phyloP scores from a whole-genome alignment of 2,329 filamentous ascomycete genomes.

The Fusarium mexicanum region DNA sequence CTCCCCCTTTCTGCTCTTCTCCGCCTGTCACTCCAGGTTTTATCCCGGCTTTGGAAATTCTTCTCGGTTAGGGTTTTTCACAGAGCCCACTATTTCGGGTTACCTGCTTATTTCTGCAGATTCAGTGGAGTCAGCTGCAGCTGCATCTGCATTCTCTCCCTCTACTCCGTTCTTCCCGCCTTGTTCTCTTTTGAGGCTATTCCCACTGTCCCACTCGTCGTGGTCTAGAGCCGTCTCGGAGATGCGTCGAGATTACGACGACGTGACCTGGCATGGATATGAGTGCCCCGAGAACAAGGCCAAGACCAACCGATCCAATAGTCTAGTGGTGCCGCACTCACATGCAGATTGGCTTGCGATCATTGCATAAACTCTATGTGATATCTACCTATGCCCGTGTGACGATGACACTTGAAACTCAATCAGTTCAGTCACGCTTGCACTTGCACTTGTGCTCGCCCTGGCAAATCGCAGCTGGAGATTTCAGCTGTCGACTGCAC shows the following conservation, averaged over 20 bases:
- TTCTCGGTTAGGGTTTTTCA: slow-evolving; percentile 18
- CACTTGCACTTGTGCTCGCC: not conserved
- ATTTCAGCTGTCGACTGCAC: not conserved
- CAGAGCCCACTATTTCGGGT: slow-evolving; percentile 26
- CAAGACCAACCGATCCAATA: not conserved
- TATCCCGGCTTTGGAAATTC: slow-evolving; percentile 17
- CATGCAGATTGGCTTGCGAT: not conserved
- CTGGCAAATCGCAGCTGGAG: not conserved
- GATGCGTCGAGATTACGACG: slow-evolving; percentile 17
- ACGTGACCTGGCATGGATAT: slow-evolving; percentile 12
- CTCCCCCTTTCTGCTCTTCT: slow-evolving; percentile 16
- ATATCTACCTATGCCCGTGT: not conserved
- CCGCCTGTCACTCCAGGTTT: slow-evolving; percentile 18
- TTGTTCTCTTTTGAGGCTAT: slow-evolving; percentile 25
- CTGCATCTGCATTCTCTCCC: not conserved
- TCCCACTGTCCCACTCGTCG: slow-evolving; percentile 18
- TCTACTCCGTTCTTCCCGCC: not conserved
- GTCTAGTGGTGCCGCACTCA: not conserved
- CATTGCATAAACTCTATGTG: slow-evolving; percentile 16
- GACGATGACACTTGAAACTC: slow-evolving; percentile 1
- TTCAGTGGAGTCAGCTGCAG: slow-evolving; percentile 11
- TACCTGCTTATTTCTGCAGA: slow-evolving; percentile 19
- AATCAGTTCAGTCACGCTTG: not conserved
- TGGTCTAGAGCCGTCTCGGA: not conserved
- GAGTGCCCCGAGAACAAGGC: not conserved